Evolutionary conservation across 768 basidiomycete species (phyloP).

Genomic region (Phanerochaete sordida): DNA sequence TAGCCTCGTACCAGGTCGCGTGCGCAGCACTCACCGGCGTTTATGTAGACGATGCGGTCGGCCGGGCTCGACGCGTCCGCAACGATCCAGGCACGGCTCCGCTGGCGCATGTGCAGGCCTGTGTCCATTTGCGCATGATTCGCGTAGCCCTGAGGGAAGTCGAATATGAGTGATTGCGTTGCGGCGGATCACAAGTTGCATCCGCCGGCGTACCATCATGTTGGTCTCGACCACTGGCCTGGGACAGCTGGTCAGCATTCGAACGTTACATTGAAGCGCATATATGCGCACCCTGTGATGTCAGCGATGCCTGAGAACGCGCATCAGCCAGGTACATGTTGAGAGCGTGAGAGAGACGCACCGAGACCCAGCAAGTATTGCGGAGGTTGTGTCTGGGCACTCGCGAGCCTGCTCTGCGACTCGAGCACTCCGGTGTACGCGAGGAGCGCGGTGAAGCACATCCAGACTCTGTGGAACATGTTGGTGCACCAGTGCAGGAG

Average conservation of each 20-base stretch:
- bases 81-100: slow-evolving; percentile 73
- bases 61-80: slow-evolving; percentile 54
- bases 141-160: slow-evolving; percentile 57
- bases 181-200: slow-evolving; percentile 15
- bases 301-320: slow-evolving; percentile 56
- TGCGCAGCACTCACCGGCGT: slow-evolving; percentile 47
- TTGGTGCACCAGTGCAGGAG: neutral
- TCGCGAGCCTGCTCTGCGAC: neutral
- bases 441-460: slow-evolving; percentile 11
- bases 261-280: neutral
- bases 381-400: slow-evolving; percentile 9
- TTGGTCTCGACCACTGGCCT: slow-evolving; percentile 81
- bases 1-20: no score
- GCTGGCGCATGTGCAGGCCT: slow-evolving; percentile 76
- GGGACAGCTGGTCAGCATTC: slow-evolving; percentile 7
- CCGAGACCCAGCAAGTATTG: slow-evolving; percentile 17
- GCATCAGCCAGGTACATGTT: neutral
- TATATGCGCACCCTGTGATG: slow-evolving; percentile 65
- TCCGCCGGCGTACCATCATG: no score
- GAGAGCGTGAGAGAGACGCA: no score
- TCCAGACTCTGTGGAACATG: slow-evolving; percentile 5
- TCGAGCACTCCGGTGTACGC: slow-evolving; percentile 6
- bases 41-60: slow-evolving; percentile 71
- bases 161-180: neutral
- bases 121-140: slow-evolving; percentile 61